Evolutionary conservation across 768 basidiomycete species (phyloP), one percentile per base, ranked within the genome.

Genomic region (Boletus edulis): DNA sequence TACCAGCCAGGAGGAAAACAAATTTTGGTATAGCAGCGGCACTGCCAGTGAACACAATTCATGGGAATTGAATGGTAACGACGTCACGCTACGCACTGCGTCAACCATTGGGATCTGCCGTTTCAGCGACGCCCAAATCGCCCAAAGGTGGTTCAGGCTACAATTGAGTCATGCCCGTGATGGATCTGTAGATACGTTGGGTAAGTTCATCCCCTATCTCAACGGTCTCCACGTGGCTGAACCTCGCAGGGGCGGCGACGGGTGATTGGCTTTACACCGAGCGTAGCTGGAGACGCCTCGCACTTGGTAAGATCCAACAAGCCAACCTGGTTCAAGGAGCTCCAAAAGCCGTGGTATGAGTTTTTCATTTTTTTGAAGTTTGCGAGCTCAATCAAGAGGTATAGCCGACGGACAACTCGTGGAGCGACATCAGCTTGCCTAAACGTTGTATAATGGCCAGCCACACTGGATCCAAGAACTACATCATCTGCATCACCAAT

Each of bases 201-300:
- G 57, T 58, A 13, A 47, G 49, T n/a, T 8, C 29, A 29, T 2
- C 9, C 5, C 11, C 4, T 37, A 27, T 8, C 17, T 31, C 6
- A 15, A n/a, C 12, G n/a, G 11, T 18, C 13, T 22, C 2, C 37
- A 29, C 29, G 8, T 29, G 29, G 14, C 22, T 41, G 34, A 46
- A 9, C 17, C 17, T 7, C 18, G 38, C 29, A 54, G 57, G 18
- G 7, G 22, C 4, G 9, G 46, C n/a, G 13, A 48, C 4, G 4
- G 56, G 56, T 4, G 51, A 49, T n/a, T 57, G 42, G 51, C 40
- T 24, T 4, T 15, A 20, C 4, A 57, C 51, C 2, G 37, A 29
- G 14, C 37, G 12, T 6, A 49, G 31, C 10, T 57, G 56, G 56
- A 52, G 56, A 22, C 56, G 56, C 8, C 39, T 57, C 18, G 22